Conservation (phyloP, 768 basidiomycete species). For the Russula olivacea region DNA sequence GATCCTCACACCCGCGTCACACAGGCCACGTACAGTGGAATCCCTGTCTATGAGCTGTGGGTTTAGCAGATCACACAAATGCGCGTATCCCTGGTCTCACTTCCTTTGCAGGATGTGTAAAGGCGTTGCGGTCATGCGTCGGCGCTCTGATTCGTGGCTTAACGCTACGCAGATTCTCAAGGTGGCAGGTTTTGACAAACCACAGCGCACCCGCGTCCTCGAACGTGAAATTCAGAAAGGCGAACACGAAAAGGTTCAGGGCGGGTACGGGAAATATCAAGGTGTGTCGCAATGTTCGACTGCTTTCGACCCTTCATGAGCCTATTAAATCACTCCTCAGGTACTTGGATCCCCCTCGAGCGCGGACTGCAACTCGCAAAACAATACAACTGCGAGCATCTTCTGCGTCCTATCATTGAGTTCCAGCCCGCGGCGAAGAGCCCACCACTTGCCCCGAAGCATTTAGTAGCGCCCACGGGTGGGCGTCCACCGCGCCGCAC, state of each 20-base stretch:
- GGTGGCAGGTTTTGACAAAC: constrained; percentile 98
- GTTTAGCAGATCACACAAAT: constrained; percentile 32
- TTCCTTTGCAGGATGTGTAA: constrained; percentile 73
- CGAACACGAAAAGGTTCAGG: constrained; percentile 98
- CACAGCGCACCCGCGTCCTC: constrained; percentile 92
- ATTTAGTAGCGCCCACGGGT: constrained; percentile 70
- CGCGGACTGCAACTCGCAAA: constrained; percentile 79
- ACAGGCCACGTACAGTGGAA: constrained; percentile 89
- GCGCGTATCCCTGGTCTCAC: constrained; percentile 37
- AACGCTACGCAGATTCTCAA: constrained; percentile 99
- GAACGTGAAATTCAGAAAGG: constrained; percentile 99
- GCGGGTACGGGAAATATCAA: constrained; percentile 99
- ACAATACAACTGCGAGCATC: constrained; percentile 86
- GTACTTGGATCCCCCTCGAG: constrained; percentile 97
- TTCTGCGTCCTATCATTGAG: constrained; percentile 90
- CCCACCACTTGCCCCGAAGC: constrained; percentile 94
- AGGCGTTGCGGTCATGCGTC: constrained; percentile 95
- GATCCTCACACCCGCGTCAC: constrained; percentile 18
- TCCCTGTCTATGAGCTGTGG: constrained; percentile 89
- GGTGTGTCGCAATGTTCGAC: constrained; percentile 45
- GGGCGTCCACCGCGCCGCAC: constrained; percentile 37
- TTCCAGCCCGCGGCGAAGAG: constrained; percentile 86
- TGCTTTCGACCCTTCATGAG: neutral
- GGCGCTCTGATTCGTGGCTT: constrained; percentile 93
- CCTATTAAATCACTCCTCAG: constrained; percentile 38